Evolutionary conservation across 1,284 basidiomycete species (phyloP).

Genomic region (Pascua guehoae): DNA sequence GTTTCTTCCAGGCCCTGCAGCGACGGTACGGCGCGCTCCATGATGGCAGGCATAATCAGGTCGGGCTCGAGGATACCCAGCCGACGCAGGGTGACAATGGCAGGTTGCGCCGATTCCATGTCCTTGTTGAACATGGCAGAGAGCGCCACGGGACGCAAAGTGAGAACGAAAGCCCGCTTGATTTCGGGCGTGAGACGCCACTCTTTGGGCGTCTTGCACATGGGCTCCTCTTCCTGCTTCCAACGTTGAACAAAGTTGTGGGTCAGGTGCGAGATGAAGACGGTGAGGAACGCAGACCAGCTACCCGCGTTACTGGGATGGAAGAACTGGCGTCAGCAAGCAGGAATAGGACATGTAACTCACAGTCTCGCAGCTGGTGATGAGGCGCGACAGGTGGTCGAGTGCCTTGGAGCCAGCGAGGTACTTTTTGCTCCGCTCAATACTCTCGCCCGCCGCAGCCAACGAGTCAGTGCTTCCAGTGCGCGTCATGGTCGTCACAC

Average conservation of each 20-base stretch:
- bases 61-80: conserved; percentile 77
- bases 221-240: conserved; percentile 73
- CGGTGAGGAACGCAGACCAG: conserved; percentile 57
- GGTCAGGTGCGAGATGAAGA: conserved; percentile 73
- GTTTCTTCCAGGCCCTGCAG: conserved; percentile 94
- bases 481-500: conserved; percentile 48
- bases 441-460: conserved; percentile 39
- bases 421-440: conserved; percentile 52
- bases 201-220: conserved; percentile 71
- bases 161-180: conserved; percentile 74
- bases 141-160: conserved; percentile 80
- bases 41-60: conserved; percentile 84
- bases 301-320: conserved; percentile 52
- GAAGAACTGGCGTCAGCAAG: conserved; percentile 26
- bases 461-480: conserved; percentile 41
- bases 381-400: conserved; percentile 79
- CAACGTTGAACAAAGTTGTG: conserved; percentile 80
- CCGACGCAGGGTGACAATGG: conserved; percentile 50
- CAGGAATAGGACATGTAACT: too few species aligned
- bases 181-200: conserved; percentile 78
- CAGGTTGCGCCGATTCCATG: conserved; percentile 51
- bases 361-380: conserved; percentile 82
- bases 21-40: conserved; percentile 87
- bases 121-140: conserved; percentile 93
- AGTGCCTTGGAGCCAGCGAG: conserved; percentile 84